Conservation (phyloP, 768 basidiomycete species). For the Mycena olivaceomarginata region DNA sequence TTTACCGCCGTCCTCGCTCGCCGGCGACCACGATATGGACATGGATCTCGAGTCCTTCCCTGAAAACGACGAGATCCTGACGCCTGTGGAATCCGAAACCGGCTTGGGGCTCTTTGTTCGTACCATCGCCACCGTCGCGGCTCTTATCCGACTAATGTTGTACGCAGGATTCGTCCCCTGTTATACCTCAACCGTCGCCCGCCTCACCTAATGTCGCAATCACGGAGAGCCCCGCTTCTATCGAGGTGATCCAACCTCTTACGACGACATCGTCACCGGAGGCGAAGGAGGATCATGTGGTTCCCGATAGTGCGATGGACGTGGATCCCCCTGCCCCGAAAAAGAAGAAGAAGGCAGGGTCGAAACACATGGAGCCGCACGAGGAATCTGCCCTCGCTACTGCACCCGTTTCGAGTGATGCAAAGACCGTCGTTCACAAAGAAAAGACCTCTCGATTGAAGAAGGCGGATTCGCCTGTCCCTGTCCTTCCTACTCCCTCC, state of each 20-base stretch:
- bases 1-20: constrained; percentile 38
- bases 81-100: constrained; percentile 24
- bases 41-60: constrained; percentile 41
- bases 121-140: constrained; percentile 46
- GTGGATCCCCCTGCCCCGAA: constrained; percentile 21
- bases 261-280: constrained; percentile 8
- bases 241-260: constrained; percentile 13
- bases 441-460: background rate
- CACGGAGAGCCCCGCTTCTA: constrained; percentile 12
- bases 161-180: constrained; percentile 30
- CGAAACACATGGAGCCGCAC: background rate
- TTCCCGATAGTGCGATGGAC: constrained; percentile 20
- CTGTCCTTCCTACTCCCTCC: background rate
- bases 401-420: constrained; percentile 5
- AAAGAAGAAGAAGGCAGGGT: constrained; percentile 19
- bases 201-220: constrained; percentile 16
- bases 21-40: constrained; percentile 43
- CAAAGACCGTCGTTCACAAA: background rate
- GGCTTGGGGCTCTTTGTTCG: constrained; percentile 45
- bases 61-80: constrained; percentile 38
- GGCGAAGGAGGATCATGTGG: constrained; percentile 25
- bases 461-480: background rate
- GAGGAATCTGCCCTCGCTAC: background rate
- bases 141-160: constrained; percentile 48
- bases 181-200: background rate